phyloP scores from a whole-genome alignment of 2,329 filamentous ascomycete species.

The Phyllosticta ampelicida region DNA sequence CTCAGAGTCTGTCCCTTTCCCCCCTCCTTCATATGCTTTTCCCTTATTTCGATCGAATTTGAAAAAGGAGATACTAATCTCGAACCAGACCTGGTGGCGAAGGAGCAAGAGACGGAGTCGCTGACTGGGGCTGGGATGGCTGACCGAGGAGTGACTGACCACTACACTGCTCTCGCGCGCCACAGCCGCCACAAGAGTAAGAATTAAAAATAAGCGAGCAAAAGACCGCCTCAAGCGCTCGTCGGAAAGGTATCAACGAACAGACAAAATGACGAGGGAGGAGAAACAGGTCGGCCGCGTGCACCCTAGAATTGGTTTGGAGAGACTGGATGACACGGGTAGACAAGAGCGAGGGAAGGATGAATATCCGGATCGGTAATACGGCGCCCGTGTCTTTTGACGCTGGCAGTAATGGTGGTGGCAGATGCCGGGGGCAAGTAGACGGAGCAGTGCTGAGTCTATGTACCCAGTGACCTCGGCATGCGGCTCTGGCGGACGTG shows the following conservation, averaged over 20 bases:
- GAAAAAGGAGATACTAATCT: background rate
- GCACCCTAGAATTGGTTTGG: background rate
- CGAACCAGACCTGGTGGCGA: background rate
- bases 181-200: background rate
- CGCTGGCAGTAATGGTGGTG: background rate
- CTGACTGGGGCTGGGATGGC: background rate
- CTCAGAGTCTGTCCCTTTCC: background rate
- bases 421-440: background rate
- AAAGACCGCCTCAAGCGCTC: background rate
- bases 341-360: background rate
- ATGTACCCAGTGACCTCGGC: slow-evolving; percentile 3
- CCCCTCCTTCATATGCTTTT: background rate
- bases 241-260: background rate
- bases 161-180: background rate
- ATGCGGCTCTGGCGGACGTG: background rate
- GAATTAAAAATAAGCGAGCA: background rate
- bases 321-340: background rate
- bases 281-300: background rate
- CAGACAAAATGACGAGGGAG: background rate
- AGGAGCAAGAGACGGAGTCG: background rate
- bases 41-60: background rate
- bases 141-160: background rate
- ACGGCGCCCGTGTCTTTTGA: background rate
- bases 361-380: background rate
- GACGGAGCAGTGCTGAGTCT: background rate